Base-by-base conservation (phyloP, 164 flowering plant genomes). In the Nelumbo lutea region DNA sequence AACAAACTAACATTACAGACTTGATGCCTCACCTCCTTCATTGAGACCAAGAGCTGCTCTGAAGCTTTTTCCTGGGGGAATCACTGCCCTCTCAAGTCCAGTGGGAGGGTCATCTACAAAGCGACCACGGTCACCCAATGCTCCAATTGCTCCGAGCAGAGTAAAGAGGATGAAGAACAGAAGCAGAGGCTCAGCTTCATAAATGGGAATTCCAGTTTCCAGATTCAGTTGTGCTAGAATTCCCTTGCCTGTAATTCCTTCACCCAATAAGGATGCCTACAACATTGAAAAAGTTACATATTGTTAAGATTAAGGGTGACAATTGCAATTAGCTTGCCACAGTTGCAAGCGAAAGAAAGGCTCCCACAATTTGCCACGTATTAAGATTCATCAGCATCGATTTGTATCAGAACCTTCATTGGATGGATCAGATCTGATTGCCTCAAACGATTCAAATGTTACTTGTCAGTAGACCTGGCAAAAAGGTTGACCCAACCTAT, bases 221-320 rank as follows among this genome's bases (percentile, higher is more conserved):
- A 95, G 66, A 61, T 95, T 95, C 70, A 95, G 68, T 64, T 95
- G 99, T 42, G 96, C 70, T 47, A 95, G 76, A 71, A 95, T 95
- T 70, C 99, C 99, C 75, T 95, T 95, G 40, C 99, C 97, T 15
- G 99, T 95, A 38, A 95, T 48, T 67, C 80, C 99, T 72, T 95
- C 99, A 62, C 99, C 99, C 76, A 95, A 76, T 75, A 95, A 64
- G 4, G 99, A 95, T 70, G 99, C 97, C 99, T 94, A 83, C 83
- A 72, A 42, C 2, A 53, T 15, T 10, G 13, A 8, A 51, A 51
- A 2, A 51, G 11, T 11, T 9, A 11, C 57, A 53, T 11, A 4
- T 46, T 7, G 7, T 46, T 4, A 4, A 46, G 4, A 4, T 46
- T 46, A 46, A 46, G 5, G 0, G 4, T 4, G 48, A 46, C 0